phyloP scores from a whole-genome alignment of 306 rosid genomes.

The Chamaecrista fasciculata region DNA sequence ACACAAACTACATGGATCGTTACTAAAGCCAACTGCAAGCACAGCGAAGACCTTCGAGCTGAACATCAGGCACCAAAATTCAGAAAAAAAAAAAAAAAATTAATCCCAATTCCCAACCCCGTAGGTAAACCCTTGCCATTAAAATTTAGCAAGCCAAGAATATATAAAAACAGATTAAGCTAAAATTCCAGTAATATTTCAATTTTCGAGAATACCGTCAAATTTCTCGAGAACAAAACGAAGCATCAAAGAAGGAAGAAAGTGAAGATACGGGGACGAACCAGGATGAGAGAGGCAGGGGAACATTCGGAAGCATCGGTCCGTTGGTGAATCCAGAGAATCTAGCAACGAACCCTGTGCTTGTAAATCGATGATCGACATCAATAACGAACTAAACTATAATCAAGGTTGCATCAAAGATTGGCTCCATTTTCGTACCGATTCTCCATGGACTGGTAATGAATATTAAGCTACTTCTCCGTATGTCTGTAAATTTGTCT shows the following conservation, averaged over 20 bases:
- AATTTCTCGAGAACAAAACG: too few relatives aligned
- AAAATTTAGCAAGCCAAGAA: conserved; percentile 14
- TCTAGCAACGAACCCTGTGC: conserved; percentile 39
- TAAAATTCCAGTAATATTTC: background rate
- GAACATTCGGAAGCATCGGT: conserved; percentile 43
- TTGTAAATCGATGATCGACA: conserved; percentile 52
- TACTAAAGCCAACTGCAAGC: conserved; percentile 67
- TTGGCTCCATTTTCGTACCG: too few relatives aligned
- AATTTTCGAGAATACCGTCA: conserved; percentile 17
- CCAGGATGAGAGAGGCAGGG: conserved; percentile 92
- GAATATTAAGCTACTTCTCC: too few relatives aligned
- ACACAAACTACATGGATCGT: conserved; percentile 62
- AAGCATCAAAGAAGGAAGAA: too few relatives aligned
- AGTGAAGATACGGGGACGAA: conserved; percentile 15
- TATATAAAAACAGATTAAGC: background rate
- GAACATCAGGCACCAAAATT: too few relatives aligned
- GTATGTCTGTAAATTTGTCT: too few relatives aligned
- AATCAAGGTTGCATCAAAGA: conserved; percentile 31
- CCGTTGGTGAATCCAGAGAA: conserved; percentile 47
- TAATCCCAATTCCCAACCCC: too few relatives aligned
- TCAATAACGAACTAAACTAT: conserved; percentile 22
- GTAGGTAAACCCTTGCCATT: background rate
- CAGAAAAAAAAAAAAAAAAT: conserved; percentile 9
- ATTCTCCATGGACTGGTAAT: too few relatives aligned
- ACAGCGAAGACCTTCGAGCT: conserved; percentile 85